A percentile compares a stretch with the other conserved stretches of the same genome.
phyloP scores from a whole-genome alignment of 2,329 filamentous ascomycete genomes.

The Corniculantispora saksenae region DNA sequence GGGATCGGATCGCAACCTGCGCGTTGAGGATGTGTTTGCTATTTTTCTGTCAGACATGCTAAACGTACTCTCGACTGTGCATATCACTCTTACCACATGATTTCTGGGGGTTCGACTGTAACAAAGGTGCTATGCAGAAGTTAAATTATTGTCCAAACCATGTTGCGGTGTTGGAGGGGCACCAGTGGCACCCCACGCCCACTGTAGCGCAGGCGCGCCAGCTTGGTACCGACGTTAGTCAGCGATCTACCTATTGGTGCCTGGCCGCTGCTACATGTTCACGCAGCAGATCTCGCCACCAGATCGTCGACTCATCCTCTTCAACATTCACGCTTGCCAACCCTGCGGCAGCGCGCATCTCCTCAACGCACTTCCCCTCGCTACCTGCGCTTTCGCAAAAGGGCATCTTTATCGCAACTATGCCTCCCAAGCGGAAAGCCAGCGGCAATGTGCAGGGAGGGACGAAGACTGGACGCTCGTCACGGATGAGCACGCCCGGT shows the following conservation, averaged over 20 bases:
- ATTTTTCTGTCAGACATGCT: conserved; percentile 19
- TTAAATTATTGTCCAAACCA: neutral
- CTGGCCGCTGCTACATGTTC: neutral
- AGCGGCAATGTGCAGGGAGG: conserved; percentile 46
- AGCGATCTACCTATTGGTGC: neutral
- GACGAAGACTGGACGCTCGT: conserved; percentile 58
- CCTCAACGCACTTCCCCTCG: neutral
- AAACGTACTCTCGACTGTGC: neutral
- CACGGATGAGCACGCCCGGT: conserved; percentile 61
- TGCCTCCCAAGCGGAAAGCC: conserved; percentile 75
- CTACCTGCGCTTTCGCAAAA: neutral
- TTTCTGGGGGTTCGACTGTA: neutral
- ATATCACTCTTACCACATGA: conserved; percentile 39
- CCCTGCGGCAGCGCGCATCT: neutral
- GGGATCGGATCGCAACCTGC: conserved; percentile 91
- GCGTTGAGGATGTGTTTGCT: conserved; percentile 99
- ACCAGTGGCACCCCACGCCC: conserved; percentile 1
- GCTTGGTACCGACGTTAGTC: neutral
- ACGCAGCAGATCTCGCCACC: neutral
- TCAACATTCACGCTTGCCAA: neutral
- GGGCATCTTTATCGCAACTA: conserved; percentile 32
- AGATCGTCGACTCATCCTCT: neutral
- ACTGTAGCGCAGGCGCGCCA: too few relatives aligned
- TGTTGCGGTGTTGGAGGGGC: conserved; percentile 7
- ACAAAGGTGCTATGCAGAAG: neutral